These are phyloP conservation scores for Chiua virens DNA, from an alignment of 768 basidiomycete species.

Conservation along the genomic window DNA sequence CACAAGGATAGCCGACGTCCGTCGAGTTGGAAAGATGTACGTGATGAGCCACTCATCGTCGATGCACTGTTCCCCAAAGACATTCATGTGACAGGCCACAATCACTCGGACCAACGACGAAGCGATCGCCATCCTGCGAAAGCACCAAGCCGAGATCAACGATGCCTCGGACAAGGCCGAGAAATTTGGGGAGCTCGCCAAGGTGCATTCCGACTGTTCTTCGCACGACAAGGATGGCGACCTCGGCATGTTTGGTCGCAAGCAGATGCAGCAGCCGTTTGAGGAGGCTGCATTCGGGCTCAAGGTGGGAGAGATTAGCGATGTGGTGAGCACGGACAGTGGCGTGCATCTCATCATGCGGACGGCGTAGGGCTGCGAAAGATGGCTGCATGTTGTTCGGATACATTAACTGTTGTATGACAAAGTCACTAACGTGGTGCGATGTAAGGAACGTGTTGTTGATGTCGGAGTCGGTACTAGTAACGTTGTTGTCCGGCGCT, in stretches of 20 bases:
- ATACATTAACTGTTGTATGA: conserved; percentile 19
- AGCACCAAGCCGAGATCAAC: conserved; percentile 62
- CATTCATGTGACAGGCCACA: conserved; percentile 42
- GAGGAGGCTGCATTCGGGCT: conserved; percentile 84
- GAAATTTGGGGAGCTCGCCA: conserved; percentile 78
- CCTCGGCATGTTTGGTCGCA: conserved; percentile 79
- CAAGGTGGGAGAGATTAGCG: conserved; percentile 74
- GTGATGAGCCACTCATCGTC: conserved; percentile 19
- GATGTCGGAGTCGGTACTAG: no score
- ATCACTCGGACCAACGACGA: conserved; percentile 89
- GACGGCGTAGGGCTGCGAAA: conserved; percentile 55
- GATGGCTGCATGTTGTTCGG: conserved; percentile 6
- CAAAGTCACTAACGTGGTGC: background rate
- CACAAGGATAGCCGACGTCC: conserved; percentile 78
- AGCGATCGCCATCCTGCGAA: conserved; percentile 76
- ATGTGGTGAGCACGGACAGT: conserved; percentile 84
- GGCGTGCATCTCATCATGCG: conserved; percentile 94
- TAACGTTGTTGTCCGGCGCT: background rate
- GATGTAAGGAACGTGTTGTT: no score
- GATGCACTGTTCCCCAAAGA: background rate
- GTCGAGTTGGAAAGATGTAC: conserved; percentile 82
- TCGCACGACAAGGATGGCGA: conserved; percentile 83
- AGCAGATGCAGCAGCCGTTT: conserved; percentile 97
- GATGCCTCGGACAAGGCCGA: conserved; percentile 39
- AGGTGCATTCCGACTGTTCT: conserved; percentile 82